Evolutionary conservation across 371 early-diverging fungal genomes (phyloP), one percentile per base, ranked within the genome.

Genomic region (Neoconidiobolus thromboides): DNA sequence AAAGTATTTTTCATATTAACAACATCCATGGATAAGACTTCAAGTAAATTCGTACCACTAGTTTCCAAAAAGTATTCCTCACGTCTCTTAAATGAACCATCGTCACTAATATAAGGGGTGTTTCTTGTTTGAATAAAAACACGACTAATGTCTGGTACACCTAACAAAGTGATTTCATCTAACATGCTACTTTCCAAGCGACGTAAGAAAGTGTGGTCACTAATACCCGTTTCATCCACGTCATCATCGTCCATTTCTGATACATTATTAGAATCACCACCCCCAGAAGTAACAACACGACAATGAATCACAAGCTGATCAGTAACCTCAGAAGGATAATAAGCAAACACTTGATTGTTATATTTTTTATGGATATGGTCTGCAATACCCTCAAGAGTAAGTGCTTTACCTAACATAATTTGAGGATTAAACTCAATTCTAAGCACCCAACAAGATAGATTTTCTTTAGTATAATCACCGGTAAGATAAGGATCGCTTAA

Each of bases 261-360:
- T 38, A 81, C 74, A 50, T 81, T 78, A 41, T 77, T 72, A 59
- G 66, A 65, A 43, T 64, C 62, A 6, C 5, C 62, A 12, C 65
- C 61, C 1, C 46, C 42, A 55, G 69, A 71, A 54, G 71, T 74
- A 65, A 89, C 80, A 9, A 87, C 81, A 66, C 99, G 85, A 65
- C 88, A 87, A 63, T 97, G 85, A 55, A 99, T 84, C 41, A 98
- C 76, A 2, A 92, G 78, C 76, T 96, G 97, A 61, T 97, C 98
- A 69, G 96, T 98, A 66, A 83, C 85, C 66, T 83, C 81, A 62
- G 93, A 85, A 48, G 87, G 80, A 61, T 79, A 87, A 15, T 53
- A 47, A 47, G 52, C 58, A 43, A 36, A 14, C 2, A 61, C 47
- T 41, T 72, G 74, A 56, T 78, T 77, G 68, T 93, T 80, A 64